Evolutionary conservation across 352 stramenopile species (phyloP), one percentile per base, ranked within the genome.

Genomic region (Phytophthora cactorum): DNA sequence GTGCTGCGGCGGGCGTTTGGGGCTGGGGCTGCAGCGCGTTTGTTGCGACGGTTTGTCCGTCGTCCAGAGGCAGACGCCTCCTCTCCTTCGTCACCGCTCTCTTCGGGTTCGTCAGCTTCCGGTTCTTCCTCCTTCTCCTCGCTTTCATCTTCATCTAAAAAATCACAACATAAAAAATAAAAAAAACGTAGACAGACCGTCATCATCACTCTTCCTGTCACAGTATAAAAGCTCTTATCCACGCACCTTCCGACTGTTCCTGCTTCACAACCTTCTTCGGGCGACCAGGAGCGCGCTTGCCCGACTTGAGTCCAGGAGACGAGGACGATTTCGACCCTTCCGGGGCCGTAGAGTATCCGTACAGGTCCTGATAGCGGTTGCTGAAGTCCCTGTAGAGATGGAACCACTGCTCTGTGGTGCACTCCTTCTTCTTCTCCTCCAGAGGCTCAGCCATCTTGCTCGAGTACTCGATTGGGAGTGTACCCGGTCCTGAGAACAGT

Each of bases 381-480:
- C 84, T 93, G 56, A 92, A 93, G 55, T 83, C 72, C 44, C 72
- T 74, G 68, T 88, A 93, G n/a, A 82, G 74, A 36, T 87, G 77
- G 39, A 81, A 82, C 86, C 86, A 93, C 59, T 87, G 78, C 49
- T 79, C 66, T 8, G 72, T 43, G 11, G 81, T 68, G 27, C 71
- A 80, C 27, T 86, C 77, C 31, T 81, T 74, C 60, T 75, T 84
- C 59, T 86, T 77, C 17, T 76, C 61, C 1, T 75, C 65, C 29
- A 90, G 57, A 17, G 83, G 72, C 22, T 79, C 70, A 4, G 86
- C 72, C 59, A 82, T 81, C 53, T 90, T 89, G 74, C 77, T 93
- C 51, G 86, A 92, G 67, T 89, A 93, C 66, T 93, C 85, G 52
- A 93, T 91, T 15, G 83, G 83, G 2, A 93, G 74, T 36, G 85